These are phyloP conservation scores for Schrenkiella parvula DNA, from an alignment of 345 rosid genomes.

Conservation along the genomic window DNA sequence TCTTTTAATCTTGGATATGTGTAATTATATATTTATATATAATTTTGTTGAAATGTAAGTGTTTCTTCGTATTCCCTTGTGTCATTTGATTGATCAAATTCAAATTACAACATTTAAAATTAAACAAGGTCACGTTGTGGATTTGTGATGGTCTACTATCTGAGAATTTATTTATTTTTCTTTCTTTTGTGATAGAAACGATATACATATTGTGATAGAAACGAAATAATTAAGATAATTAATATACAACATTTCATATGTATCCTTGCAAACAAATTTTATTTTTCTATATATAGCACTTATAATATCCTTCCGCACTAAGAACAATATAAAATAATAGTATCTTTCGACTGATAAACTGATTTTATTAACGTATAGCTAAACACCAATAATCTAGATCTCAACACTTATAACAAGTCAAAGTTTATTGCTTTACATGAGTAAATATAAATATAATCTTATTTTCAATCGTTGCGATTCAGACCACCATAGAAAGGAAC, in stretches of 20 bases:
- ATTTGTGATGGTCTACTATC: background rate
- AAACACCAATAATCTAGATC: background rate
- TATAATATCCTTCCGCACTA: too few relatives aligned
- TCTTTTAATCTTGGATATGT: background rate
- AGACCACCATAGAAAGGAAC: slow-evolving; percentile 54
- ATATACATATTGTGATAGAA: too few relatives aligned
- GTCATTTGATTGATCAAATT: slow-evolving; percentile 8
- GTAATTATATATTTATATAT: background rate
- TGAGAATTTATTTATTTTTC: background rate
- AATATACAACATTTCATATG: too few relatives aligned
- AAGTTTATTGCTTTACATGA: background rate
- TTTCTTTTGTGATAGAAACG: background rate
- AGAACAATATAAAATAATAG: too few relatives aligned
- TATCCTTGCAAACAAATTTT: too few relatives aligned
- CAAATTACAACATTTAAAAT: background rate
- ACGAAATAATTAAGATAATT: too few relatives aligned
- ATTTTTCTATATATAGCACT: too few relatives aligned
- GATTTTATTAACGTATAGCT: background rate
- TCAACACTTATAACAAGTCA: background rate
- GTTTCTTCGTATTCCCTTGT: background rate
- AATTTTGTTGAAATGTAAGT: background rate
- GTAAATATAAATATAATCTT: background rate
- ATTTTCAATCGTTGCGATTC: background rate
- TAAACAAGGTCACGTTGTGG: background rate
- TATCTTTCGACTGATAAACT: background rate